Conservation (phyloP, 345 rosid genomes). For the Sapria himalayana region DNA sequence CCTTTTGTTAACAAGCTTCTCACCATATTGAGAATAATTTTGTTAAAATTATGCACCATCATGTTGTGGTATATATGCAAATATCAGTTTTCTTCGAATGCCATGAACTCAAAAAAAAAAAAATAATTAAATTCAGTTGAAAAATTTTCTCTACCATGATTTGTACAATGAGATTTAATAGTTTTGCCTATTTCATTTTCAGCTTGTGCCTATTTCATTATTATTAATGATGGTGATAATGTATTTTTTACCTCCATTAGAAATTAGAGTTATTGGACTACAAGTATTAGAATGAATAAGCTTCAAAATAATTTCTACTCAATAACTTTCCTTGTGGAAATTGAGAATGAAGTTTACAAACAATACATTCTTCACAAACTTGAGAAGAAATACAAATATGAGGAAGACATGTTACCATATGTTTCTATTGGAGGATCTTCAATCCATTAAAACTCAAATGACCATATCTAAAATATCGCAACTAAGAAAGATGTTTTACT, state of each 20-base stretch:
- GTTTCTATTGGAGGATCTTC: not conserved
- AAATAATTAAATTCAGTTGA: too few relatives aligned
- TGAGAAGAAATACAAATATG: too few relatives aligned
- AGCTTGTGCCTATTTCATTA: not conserved
- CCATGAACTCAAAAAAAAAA: too few relatives aligned
- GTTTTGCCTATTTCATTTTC: slow-evolving; percentile 1
- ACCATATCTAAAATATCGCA: too few relatives aligned
- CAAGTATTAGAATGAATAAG: too few relatives aligned
- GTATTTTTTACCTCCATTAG: not conserved
- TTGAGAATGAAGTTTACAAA: not conserved
- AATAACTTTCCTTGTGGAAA: not conserved
- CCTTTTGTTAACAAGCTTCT: not conserved
- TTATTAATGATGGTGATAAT: not conserved
- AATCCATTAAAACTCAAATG: too few relatives aligned
- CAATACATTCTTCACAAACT: too few relatives aligned
- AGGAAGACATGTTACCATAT: too few relatives aligned
- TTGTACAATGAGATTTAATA: not conserved
- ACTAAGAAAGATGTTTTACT: too few relatives aligned
- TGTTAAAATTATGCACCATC: too few relatives aligned
- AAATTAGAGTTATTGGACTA: not conserved
- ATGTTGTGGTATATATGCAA: not conserved
- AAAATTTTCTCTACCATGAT: not conserved
- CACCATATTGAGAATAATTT: not conserved
- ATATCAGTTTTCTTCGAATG: too few relatives aligned
- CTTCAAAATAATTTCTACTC: not conserved